Evolutionary conservation across 2,329 filamentous ascomycete genomes (phyloP).

Genomic region (Claviceps sp.): DNA sequence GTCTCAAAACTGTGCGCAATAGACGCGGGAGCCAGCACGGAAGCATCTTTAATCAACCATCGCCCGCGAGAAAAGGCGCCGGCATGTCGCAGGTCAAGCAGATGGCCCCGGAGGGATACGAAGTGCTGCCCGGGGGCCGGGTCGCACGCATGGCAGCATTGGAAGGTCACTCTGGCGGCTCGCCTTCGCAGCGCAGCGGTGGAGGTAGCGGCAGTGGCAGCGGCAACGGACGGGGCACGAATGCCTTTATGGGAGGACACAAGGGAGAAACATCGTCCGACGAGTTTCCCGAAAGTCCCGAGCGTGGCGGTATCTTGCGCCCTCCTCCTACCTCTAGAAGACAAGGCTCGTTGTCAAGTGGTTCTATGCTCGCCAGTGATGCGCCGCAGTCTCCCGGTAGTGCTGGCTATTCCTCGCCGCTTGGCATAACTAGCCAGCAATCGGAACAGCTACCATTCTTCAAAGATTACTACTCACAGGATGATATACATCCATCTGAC

Average conservation of each 20-base stretch:
- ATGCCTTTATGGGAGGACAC: constrained; percentile 30
- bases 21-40: constrained; percentile 48
- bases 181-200: constrained; percentile 39
- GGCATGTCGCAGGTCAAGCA: constrained; percentile 25
- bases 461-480: constrained; percentile 97
- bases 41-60: constrained; percentile 81
- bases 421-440: constrained; percentile 72
- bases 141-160: constrained; percentile 94
- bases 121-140: constrained; percentile 71
- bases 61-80: constrained; percentile 46
- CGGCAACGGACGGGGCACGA: constrained; percentile 23
- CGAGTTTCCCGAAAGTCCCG: constrained; percentile 57
- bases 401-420: constrained; percentile 68
- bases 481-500: constrained; percentile 87
- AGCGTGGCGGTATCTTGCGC: constrained; percentile 42
- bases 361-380: constrained; percentile 58
- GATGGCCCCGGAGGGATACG: constrained; percentile 42
- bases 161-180: constrained; percentile 57
- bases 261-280: constrained; percentile 54
- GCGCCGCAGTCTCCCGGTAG: constrained; percentile 63
- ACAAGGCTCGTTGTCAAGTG: constrained; percentile 80
- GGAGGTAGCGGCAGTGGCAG: constrained; percentile 28
- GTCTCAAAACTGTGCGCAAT: constrained; percentile 37
- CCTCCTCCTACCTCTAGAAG: constrained; percentile 52
- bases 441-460: constrained; percentile 94